These are phyloP conservation scores for Pichia phayaonensis DNA, from an alignment of 805 yeast species.

Conservation along the genomic window DNA sequence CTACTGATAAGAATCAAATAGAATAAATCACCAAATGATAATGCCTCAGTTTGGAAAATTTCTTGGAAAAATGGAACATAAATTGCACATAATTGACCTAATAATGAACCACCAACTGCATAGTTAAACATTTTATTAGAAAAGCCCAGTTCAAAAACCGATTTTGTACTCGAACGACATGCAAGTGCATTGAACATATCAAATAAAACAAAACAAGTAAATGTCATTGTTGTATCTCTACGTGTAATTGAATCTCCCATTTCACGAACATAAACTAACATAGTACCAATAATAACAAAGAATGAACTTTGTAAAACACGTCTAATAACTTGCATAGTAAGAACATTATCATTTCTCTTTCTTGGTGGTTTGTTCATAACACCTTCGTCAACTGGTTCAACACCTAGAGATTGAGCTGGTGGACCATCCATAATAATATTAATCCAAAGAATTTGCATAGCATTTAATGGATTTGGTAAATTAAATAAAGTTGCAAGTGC, in stretches of 20 bases:
- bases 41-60: constrained; percentile 91
- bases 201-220: constrained; percentile 90
- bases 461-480: constrained; percentile 89
- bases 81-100: constrained; percentile 90
- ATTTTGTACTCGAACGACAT: constrained; percentile 82
- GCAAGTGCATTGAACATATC: constrained; percentile 96
- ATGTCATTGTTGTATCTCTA: constrained; percentile 98
- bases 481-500: constrained; percentile 83
- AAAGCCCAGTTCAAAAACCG: constrained; percentile 75
- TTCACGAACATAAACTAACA: constrained; percentile 77
- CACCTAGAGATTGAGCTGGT: constrained; percentile 96
- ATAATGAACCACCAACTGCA: constrained; percentile 80
- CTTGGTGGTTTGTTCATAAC: constrained; percentile 98
- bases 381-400: constrained; percentile 93
- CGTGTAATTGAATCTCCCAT: constrained; percentile 84
- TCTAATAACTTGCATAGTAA: constrained; percentile 60
- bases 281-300: constrained; percentile 77
- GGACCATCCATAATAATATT: constrained; percentile 98
- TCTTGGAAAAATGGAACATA: constrained; percentile 89
- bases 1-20: constrained; percentile 61
- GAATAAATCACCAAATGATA: constrained; percentile 60
- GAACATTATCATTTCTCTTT: constrained; percentile 73
- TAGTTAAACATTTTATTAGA: constrained; percentile 85
- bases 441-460: constrained; percentile 98
- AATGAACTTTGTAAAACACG: constrained; percentile 72